These are phyloP conservation scores for Jamesozyma rosinii DNA, from an alignment of 805 yeast species.

Conservation along the genomic window DNA sequence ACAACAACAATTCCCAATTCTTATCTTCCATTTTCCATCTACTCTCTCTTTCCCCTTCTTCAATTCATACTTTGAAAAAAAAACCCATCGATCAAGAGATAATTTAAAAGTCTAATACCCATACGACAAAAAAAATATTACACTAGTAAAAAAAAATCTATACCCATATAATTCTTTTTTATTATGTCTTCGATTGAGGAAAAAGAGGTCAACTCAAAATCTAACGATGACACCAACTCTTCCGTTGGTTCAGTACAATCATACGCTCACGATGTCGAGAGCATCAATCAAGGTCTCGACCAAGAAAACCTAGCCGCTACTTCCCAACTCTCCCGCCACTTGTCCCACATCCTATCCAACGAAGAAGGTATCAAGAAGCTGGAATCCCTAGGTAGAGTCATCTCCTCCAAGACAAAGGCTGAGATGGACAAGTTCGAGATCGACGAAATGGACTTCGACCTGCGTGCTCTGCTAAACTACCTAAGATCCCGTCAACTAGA, in stretches of 20 bases:
- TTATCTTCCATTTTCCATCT: too few species aligned
- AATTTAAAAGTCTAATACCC: too few species aligned
- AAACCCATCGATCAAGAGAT: too few species aligned
- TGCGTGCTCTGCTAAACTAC: constrained; percentile 35
- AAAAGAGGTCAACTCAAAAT: constrained; percentile 1
- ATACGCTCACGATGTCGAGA: background rate
- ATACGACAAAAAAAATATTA: too few species aligned
- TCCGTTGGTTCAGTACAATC: constrained; percentile 3
- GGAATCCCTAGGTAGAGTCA: constrained; percentile 41
- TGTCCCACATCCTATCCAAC: constrained; percentile 27
- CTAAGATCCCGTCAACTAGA: constrained; percentile 32
- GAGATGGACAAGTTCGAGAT: constrained; percentile 39
- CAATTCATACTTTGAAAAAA: too few species aligned
- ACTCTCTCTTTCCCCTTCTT: too few species aligned
- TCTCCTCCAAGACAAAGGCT: constrained; percentile 41
- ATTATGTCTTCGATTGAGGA: background rate
- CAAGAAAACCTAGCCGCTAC: constrained; percentile 2
- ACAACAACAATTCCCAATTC: too few species aligned
- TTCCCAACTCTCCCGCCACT: constrained; percentile 11
- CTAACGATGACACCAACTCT: constrained; percentile 2
- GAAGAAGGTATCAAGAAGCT: constrained; percentile 34
- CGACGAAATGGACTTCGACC: constrained; percentile 39
- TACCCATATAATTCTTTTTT: too few species aligned
- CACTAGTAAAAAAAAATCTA: too few species aligned
- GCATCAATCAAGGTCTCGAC: background rate